These are phyloP conservation scores for Eucalyptus curtisii DNA, from an alignment of 345 rosid species.

Conservation along the genomic window DNA sequence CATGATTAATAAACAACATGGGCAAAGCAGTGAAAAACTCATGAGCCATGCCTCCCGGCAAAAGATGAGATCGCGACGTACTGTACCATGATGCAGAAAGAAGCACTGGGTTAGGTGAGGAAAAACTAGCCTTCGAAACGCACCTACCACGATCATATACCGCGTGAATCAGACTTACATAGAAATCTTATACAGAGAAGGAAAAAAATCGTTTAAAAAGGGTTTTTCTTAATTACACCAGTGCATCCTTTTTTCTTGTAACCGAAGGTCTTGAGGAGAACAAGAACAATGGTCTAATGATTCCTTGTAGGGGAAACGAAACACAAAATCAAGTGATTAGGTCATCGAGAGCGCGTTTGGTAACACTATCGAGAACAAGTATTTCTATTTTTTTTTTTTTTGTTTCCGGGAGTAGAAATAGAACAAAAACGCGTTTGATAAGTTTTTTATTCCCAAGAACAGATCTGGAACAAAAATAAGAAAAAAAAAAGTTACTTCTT, in stretches of 20 bases:
- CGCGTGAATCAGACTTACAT: neutral
- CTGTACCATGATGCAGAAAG: neutral
- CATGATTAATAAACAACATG: neutral
- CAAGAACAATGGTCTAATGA: neutral
- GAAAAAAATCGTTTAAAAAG: too few relatives aligned
- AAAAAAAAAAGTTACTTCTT: too few relatives aligned
- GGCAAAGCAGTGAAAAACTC: neutral
- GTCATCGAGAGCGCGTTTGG: too few relatives aligned
- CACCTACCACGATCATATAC: neutral
- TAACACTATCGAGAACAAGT: accelerated
- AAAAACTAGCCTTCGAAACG: neutral
- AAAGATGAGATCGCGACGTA: neutral
- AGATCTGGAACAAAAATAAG: accelerated
- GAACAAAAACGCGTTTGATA: too few relatives aligned
- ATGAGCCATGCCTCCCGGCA: neutral
- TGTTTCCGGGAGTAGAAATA: accelerated
- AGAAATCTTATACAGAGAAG: neutral
- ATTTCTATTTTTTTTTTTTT: too few relatives aligned
- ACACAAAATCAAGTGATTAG: neutral
- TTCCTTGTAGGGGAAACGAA: neutral
- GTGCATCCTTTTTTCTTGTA: neutral
- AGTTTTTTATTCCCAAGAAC: accelerated
- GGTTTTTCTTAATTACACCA: neutral
- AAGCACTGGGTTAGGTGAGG: neutral
- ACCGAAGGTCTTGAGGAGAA: neutral